Evolutionary conservation across 306 rosid genomes (phyloP).

Genomic region (Castanea sativa): DNA sequence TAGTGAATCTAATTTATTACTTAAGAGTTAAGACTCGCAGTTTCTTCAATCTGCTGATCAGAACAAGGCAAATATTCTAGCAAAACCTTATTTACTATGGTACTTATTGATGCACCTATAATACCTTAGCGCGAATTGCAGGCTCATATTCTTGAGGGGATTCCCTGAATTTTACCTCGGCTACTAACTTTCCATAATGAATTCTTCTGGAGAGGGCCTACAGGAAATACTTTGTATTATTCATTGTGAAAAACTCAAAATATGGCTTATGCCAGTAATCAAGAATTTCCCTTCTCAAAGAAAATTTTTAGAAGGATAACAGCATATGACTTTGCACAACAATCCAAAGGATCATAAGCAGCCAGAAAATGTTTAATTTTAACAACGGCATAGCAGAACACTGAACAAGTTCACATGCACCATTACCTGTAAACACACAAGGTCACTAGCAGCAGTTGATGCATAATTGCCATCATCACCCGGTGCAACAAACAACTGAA

Average conservation of each 20-base stretch:
- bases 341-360: not conserved
- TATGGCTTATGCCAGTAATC: not conserved
- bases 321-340: not conserved
- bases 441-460: slow-evolving; percentile 82
- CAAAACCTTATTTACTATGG: not conserved
- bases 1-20: too few species aligned
- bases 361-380: too few species aligned
- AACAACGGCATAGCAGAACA: not conserved
- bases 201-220: slow-evolving; percentile 93
- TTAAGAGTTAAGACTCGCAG: too few species aligned
- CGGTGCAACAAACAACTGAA: slow-evolving; percentile 54
- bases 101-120: not conserved
- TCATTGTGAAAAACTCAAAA: not conserved
- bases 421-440: slow-evolving; percentile 78
- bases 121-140: slow-evolving; percentile 79
- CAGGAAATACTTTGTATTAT: not conserved
- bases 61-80: not conserved
- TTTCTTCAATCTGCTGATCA: not conserved
- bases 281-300: not conserved
- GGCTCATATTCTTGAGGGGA: slow-evolving; percentile 78
- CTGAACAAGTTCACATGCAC: not conserved
- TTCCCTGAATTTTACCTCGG: slow-evolving; percentile 84
- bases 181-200: slow-evolving; percentile 90
- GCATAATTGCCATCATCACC: slow-evolving; percentile 93
- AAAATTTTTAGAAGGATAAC: not conserved